Conservation (phyloP, 108 stramenopile species). For the Licmophora abbreviata region DNA sequence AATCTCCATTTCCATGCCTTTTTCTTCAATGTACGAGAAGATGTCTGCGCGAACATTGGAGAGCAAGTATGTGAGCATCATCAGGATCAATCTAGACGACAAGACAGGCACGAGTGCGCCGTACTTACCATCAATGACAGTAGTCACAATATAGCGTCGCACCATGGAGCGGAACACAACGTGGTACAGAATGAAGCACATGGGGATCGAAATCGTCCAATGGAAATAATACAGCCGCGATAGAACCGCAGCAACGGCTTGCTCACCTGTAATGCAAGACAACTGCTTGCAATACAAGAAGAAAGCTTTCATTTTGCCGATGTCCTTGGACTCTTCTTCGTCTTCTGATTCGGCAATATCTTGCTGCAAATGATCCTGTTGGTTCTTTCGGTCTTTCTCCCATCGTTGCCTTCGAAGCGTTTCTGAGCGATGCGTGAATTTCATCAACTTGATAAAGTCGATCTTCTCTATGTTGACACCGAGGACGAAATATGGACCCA, state of each 20-base stretch:
- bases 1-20: slow-evolving; percentile 83
- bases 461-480: slow-evolving; percentile 60
- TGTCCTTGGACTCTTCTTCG: no score
- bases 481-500: slow-evolving; percentile 72
- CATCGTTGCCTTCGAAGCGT: slow-evolving; percentile 24
- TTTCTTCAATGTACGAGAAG: slow-evolving; percentile 67
- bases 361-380: slow-evolving; percentile 6
- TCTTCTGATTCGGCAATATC: slow-evolving; percentile 6
- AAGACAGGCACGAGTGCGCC: no score
- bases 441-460: slow-evolving; percentile 57
- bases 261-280: no score
- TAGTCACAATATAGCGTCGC: slow-evolving; percentile 51
- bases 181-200: slow-evolving; percentile 46
- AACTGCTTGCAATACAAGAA: no score
- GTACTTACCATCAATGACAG: slow-evolving; percentile 57
- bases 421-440: slow-evolving; percentile 33
- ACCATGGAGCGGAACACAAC: slow-evolving; percentile 31
- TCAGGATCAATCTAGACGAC: no score
- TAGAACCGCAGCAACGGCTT: slow-evolving; percentile 31
- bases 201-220: slow-evolving; percentile 49
- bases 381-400: slow-evolving; percentile 23
- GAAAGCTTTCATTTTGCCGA: no score
- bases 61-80: no score
- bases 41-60: slow-evolving; percentile 29
- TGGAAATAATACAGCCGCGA: slow-evolving; percentile 42